phyloP scores from a whole-genome alignment of 176 grass and related monocot genomes.

The Musa acuminata region DNA sequence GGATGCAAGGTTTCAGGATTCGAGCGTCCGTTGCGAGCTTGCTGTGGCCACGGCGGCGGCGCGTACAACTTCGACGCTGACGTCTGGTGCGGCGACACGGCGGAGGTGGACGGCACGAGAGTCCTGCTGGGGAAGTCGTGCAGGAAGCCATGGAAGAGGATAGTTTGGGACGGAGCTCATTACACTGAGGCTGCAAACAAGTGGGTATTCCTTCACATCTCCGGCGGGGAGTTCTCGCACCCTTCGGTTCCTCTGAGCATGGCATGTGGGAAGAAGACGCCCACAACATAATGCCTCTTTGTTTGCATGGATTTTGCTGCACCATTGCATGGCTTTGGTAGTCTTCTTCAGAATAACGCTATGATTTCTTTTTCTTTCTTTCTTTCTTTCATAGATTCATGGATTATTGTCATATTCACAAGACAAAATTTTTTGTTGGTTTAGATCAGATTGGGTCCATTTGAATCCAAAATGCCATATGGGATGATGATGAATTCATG shows the following conservation, averaged over 20 bases:
- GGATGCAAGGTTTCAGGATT: neutral
- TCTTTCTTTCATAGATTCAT: neutral
- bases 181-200: slow-evolving; percentile 18
- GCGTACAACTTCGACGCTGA: slow-evolving; percentile 7
- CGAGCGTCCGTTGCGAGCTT: neutral
- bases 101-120: neutral
- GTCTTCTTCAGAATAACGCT: slow-evolving; percentile 1
- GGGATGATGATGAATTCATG: too few species aligned
- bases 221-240: neutral
- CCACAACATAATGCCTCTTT: neutral
- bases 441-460: neutral
- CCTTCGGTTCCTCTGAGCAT: neutral
- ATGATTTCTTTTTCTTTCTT: slow-evolving; percentile 7
- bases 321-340: slow-evolving; percentile 4
- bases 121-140: neutral
- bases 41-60: slow-evolving; percentile 6
- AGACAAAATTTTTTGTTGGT: too few species aligned
- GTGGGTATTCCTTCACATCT: slow-evolving; percentile 12
- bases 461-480: neutral
- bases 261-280: neutral
- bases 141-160: neutral
- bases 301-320: too few species aligned
- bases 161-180: slow-evolving; percentile 14
- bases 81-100: neutral
- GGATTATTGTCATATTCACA: too few species aligned